Evolutionary conservation across 1,139 yeast genomes (phyloP), one percentile per base, ranked within the genome.

Genomic region (Yamadazyma mexicana): DNA sequence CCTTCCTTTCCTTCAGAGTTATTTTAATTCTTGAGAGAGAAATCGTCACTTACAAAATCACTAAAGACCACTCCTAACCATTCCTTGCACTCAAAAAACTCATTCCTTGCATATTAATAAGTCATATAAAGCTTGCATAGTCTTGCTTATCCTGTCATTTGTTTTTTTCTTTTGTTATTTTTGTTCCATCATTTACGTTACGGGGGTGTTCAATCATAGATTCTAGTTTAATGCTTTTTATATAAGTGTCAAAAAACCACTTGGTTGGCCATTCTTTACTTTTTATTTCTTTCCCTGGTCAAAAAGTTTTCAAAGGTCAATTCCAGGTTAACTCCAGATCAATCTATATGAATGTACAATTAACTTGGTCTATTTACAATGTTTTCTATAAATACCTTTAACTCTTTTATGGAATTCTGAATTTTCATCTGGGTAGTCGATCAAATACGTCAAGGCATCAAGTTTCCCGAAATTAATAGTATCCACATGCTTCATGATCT

Each of bases 401-500:
- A 42, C 34, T 31, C 34, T 44, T 25, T 40, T 41, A 29, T 44
- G 39, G 33, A 45, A 36, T 3, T 37, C 40, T 16, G 47, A 46
- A n/a, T 17, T 38, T 30, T 32, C 32, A 36, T 40, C 45, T 5
- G 47, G 44, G 33, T 46, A 49, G 28, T 50, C 52, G 25, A 44
- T 40, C n/a, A 47, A 39, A 29, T 47, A 49, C n/a, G 40, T 39
- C 24, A 49, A 38, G 3, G 48, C 39, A 35, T 50, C 54, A 2
- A 45, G 27, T 35, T 45, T 43, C 20, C 33, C 39, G 23, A 50
- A 37, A 15, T 34, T 28, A 3, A 18, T 17, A 7, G 40, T 33
- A 30, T 47, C 43, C 3, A 49, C 37, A 14, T 27, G 32, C 35
- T 46, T 46, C 3, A 45, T 33, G 11, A 50, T 39, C 24, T 49